Percentiles rank a stretch among this genome's conserved stretches.
phyloP scores from a whole-genome alignment of 1,139 yeast species.

The Debaryomyces udenii region DNA sequence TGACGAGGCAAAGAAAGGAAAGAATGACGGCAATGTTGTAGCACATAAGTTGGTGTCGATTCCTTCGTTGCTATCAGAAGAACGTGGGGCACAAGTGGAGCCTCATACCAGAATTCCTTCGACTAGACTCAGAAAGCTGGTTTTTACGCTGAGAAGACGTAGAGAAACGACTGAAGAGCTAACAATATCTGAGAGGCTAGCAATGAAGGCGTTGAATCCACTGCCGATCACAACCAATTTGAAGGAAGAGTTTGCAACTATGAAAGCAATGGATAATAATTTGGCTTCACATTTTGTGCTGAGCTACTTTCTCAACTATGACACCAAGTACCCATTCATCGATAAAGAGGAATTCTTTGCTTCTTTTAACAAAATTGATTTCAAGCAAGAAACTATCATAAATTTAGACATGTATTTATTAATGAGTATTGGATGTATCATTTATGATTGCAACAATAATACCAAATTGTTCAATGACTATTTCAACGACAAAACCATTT shows the following conservation, averaged over 20 bases:
- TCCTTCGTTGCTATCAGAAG: constrained; percentile 21
- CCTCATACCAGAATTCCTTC: constrained; percentile 2
- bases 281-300: constrained; percentile 35
- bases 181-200: constrained; percentile 7
- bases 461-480: constrained; percentile 26
- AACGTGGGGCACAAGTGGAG: constrained; percentile 3
- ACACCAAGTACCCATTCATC: constrained; percentile 41
- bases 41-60: constrained; percentile 25
- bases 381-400: constrained; percentile 39
- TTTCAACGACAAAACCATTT: constrained; percentile 38
- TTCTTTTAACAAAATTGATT: constrained; percentile 30
- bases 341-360: constrained; percentile 24
- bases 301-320: constrained; percentile 43
- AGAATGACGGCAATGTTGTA: constrained; percentile 9
- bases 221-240: constrained; percentile 18
- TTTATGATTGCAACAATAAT: constrained; percentile 34
- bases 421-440: constrained; percentile 43
- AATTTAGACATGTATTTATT: constrained; percentile 42
- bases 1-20: neutral
- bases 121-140: constrained; percentile 3
- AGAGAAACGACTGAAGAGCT: neutral
- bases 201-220: constrained; percentile 5
- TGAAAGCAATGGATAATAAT: constrained; percentile 32
- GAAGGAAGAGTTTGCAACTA: constrained; percentile 42
- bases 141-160: constrained; percentile 2